A percentile compares a stretch with the other conserved stretches of the same genome.
Conservation (phyloP, 2,329 filamentous ascomycete species). For the Ceratocystis colombiana region DNA sequence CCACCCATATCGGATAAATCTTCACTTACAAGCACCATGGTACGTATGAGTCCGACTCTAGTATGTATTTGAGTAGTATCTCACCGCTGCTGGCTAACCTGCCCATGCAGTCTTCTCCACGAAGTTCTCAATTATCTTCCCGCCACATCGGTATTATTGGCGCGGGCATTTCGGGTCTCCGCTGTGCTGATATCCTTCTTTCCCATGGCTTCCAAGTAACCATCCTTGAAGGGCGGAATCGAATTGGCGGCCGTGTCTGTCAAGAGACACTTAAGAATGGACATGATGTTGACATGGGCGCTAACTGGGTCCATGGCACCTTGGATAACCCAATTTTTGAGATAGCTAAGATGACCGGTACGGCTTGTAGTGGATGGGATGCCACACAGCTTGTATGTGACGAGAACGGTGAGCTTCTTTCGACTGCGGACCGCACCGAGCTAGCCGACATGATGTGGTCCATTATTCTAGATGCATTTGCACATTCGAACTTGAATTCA, state of each 20-base stretch:
- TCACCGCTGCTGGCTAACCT: not conserved
- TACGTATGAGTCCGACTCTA: not conserved
- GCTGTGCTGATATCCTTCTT: constrained; percentile 58
- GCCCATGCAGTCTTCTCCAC: not conserved
- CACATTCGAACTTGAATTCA: constrained; percentile 49
- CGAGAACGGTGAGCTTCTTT: constrained; percentile 44
- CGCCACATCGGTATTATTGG: constrained; percentile 48
- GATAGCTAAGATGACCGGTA: constrained; percentile 52
- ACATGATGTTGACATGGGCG: constrained; percentile 48
- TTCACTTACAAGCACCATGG: constrained; percentile 20
- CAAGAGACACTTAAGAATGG: constrained; percentile 43
- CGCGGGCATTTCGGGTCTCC: constrained; percentile 59
- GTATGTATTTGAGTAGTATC: not conserved
- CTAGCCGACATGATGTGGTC: constrained; percentile 53
- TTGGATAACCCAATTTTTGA: constrained; percentile 59
- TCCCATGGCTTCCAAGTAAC: constrained; percentile 57
- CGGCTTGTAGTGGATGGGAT: constrained; percentile 40
- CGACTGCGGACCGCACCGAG: constrained; percentile 37
- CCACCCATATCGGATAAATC: constrained; percentile 15
- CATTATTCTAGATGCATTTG: constrained; percentile 58
- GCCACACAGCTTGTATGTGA: constrained; percentile 47
- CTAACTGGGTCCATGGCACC: constrained; percentile 75
- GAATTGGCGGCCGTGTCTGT: constrained; percentile 55
- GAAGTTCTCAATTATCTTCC: not conserved
- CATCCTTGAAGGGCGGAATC: constrained; percentile 56